Percentiles rank a stretch among this genome's conserved stretches.
Conservation (phyloP, 2,329 filamentous ascomycete species). For the Penicillium sumatraense region DNA sequence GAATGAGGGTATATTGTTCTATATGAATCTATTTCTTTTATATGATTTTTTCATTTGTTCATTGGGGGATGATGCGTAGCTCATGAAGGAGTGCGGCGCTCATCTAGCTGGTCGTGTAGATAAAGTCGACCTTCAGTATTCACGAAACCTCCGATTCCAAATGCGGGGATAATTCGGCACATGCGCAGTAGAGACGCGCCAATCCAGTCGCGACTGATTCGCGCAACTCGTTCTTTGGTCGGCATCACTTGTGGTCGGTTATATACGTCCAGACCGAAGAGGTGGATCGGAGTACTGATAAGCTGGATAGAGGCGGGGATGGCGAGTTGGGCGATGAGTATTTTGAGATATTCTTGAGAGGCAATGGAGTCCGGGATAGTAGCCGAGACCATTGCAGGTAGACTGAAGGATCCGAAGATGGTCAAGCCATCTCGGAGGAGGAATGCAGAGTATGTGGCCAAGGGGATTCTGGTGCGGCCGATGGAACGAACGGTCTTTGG, state of each 20-base stretch:
- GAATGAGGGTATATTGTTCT: constrained; percentile 31
- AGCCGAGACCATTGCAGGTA: constrained; percentile 39
- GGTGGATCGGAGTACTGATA: constrained; percentile 78
- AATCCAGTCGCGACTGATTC: constrained; percentile 74
- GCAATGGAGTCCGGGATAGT: constrained; percentile 74
- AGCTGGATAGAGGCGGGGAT: constrained; percentile 79
- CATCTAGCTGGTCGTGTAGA: constrained; percentile 34
- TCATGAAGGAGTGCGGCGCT: constrained; percentile 18
- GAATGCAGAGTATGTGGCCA: constrained; percentile 34
- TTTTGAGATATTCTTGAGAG: constrained; percentile 78
- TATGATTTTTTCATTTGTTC: constrained; percentile 4
- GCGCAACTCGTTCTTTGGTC: constrained; percentile 61
- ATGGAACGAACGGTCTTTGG: constrained; percentile 31
- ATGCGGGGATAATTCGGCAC: constrained; percentile 82
- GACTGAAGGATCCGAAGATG: constrained; percentile 24
- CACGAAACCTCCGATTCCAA: constrained; percentile 84
- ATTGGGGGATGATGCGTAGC: not conserved
- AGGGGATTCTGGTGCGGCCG: constrained; percentile 49
- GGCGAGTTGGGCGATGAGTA: constrained; percentile 80
- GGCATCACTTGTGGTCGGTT: constrained; percentile 62
- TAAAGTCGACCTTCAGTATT: constrained; percentile 59
- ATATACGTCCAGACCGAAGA: constrained; percentile 83
- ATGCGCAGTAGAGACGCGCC: constrained; percentile 75
- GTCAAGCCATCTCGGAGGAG: no score
- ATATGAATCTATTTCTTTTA: constrained; percentile 15